These are phyloP conservation scores for Diospyros lotus DNA, from an alignment of 148 eudicot genomes.

Conservation along the genomic window DNA sequence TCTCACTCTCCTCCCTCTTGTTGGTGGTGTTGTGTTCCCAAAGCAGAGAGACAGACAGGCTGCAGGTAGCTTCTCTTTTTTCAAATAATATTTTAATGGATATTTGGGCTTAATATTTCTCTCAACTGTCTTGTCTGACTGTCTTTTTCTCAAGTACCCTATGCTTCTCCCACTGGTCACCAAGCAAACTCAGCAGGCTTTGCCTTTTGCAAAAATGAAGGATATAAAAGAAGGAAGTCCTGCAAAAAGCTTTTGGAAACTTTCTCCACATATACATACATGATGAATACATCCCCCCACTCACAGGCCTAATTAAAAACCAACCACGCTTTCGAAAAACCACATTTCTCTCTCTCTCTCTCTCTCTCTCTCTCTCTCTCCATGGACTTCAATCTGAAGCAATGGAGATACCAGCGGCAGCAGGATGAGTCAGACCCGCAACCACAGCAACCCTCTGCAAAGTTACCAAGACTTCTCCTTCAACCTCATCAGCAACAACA, in stretches of 20 bases:
- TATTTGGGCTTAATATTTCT: not conserved
- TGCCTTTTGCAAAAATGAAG: not conserved
- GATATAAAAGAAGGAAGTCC: too few species aligned
- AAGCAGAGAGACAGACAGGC: constrained; percentile 17
- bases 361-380: constrained; percentile 25
- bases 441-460: constrained; percentile 29
- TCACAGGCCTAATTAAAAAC: not conserved
- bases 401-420: constrained; percentile 57
- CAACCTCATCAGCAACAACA: constrained; percentile 24
- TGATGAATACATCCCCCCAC: not conserved
- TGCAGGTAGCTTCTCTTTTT: constrained; percentile 13
- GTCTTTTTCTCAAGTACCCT: constrained; percentile 18
- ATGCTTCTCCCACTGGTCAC: constrained; percentile 2
- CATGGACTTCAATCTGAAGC: constrained; percentile 77
- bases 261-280: constrained; percentile 1
- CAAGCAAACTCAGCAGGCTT: constrained; percentile 10
- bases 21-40: constrained; percentile 11
- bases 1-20: too few species aligned
- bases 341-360: constrained; percentile 12
- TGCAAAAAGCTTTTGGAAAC: constrained; percentile 1
- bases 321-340: not conserved
- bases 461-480: constrained; percentile 43
- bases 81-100: not conserved
- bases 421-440: constrained; percentile 52
- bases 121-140: constrained; percentile 24